Percentiles rank a stretch among this genome's conserved stretches.
Conservation (phyloP, 2,329 filamentous ascomycete species). For the Pseudocercospora cruenta region DNA sequence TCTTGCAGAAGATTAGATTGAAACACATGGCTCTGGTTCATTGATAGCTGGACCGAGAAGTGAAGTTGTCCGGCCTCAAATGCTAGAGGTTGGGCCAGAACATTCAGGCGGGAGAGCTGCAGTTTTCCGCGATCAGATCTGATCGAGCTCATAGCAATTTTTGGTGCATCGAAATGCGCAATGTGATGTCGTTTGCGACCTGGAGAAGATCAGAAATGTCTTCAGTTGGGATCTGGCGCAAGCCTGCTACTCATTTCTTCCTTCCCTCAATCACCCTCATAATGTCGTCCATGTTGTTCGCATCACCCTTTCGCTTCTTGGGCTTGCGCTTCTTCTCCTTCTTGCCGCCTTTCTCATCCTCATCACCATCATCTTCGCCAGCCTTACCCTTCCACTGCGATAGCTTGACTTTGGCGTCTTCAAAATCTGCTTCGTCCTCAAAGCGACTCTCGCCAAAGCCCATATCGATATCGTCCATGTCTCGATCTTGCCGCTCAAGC, state of each 20-base stretch:
- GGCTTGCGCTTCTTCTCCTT: conserved; percentile 72
- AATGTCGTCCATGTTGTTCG: conserved; percentile 39
- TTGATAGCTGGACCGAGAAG: neutral
- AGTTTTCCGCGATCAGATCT: neutral
- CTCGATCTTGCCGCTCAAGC: conserved; percentile 71
- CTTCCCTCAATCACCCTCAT: conserved; percentile 40
- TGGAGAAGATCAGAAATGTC: conserved; percentile 5
- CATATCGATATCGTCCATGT: conserved; percentile 90
- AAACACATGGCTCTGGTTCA: neutral
- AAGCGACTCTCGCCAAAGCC: conserved; percentile 88
- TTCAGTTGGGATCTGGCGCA: neutral
- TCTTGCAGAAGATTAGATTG: neutral
- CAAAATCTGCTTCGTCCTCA: conserved; percentile 78
- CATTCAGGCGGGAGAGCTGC: neutral
- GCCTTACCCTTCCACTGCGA: conserved; percentile 64
- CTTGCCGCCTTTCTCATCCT: conserved; percentile 65
- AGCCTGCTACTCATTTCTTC: conserved; percentile 33
- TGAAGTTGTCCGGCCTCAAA: neutral
- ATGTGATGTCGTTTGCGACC: neutral
- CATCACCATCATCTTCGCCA: conserved; percentile 50
- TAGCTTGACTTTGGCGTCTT: conserved; percentile 64
- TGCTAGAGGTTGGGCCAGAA: neutral
- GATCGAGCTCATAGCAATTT: neutral
- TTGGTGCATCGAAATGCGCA: neutral
- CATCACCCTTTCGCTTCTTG: conserved; percentile 61